Evolutionary conservation across 768 basidiomycete species (phyloP).

Genomic region (Kwoniella sp.): DNA sequence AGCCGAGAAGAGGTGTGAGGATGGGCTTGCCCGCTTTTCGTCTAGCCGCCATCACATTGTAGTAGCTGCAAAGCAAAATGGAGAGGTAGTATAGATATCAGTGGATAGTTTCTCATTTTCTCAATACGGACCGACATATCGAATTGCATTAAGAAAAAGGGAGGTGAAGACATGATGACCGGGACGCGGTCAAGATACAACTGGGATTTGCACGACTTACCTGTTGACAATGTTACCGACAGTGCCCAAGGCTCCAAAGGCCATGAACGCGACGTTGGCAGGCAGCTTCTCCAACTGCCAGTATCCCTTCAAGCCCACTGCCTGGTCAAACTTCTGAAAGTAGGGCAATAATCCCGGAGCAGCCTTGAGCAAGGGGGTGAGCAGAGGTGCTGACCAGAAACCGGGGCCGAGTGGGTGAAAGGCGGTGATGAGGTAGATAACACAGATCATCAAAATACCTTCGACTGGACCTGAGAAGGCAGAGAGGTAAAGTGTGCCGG

Average conservation of each 20-base stretch:
- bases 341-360: conserved; percentile 16
- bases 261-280: conserved; percentile 85
- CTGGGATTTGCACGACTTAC: conserved; percentile 54
- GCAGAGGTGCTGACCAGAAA: conserved; percentile 46
- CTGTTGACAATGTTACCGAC: conserved; percentile 77
- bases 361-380: conserved; percentile 28
- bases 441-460: conserved; percentile 83
- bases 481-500: conserved; percentile 83
- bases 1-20: conserved; percentile 66
- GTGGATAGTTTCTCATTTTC: too few relatives aligned
- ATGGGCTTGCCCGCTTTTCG: conserved; percentile 56
- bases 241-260: conserved; percentile 70
- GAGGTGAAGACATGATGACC: neutral
- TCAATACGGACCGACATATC: too few relatives aligned
- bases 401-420: conserved; percentile 61
- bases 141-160: too few relatives aligned
- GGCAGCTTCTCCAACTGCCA: conserved; percentile 60
- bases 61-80: too few relatives aligned
- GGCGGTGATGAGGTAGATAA: conserved; percentile 76
- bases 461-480: conserved; percentile 95
- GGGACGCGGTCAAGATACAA: neutral
- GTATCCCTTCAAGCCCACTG: conserved; percentile 33
- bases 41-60: conserved; percentile 73
- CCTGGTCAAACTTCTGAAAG: conserved; percentile 26
- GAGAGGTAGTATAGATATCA: too few relatives aligned